Base-by-base conservation (phyloP, 225 moss, liverwort and hornwort genomes). In the Bryum argenteum region DNA sequence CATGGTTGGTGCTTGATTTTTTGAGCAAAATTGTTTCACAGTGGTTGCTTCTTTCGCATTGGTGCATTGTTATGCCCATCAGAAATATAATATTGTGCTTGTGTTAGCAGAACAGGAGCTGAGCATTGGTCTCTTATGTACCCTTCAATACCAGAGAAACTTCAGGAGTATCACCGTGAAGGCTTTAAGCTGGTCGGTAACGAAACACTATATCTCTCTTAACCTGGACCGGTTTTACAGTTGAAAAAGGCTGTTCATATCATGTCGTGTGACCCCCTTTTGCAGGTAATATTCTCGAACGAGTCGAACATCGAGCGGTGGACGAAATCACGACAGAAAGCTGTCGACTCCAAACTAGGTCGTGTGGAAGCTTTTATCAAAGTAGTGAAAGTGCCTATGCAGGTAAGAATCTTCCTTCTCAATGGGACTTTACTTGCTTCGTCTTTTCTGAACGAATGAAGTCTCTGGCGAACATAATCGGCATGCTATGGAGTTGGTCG, bases 221-320 rank as follows among this genome's bases (percentile, higher is more conserved):
- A 16, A 67, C 40, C 11, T 47, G 8, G 62, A 53, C 40, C 28
- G 2, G 8, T 62, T 26, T 61, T 61, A 71, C 67, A 60, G 47
- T 21, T 14, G 15, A 51, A 54, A 23, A 50, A 38, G 50, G 38
- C 1, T 78, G 21, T 51, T 58, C 4, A 4, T 61, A 43, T 33
- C 47, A 41, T 41, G 40, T 51, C 40, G 70, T 64, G 43, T 63
- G 13, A n/a, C 12, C 56, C 12, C n/a, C 23, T 17, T 50, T 78
- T 23, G 52, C 87, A 96, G 96, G 90, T 98, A 40, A 74, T 98
- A 47, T 94, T 92, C 42, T 75, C 97, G 54, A 98, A 98, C 58
- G 94, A 98, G 82, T 83, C 91, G 23, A 98, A 89, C 74, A 98
- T 98, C 65, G 97, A 98, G 79, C 84, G 92, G 17, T 98, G 86